Percentiles rank a stretch among this genome's conserved stretches.
These are phyloP conservation scores for Rhododendron kiyosumense DNA, from an alignment of 148 eudicot genomes.

Conservation along the genomic window DNA sequence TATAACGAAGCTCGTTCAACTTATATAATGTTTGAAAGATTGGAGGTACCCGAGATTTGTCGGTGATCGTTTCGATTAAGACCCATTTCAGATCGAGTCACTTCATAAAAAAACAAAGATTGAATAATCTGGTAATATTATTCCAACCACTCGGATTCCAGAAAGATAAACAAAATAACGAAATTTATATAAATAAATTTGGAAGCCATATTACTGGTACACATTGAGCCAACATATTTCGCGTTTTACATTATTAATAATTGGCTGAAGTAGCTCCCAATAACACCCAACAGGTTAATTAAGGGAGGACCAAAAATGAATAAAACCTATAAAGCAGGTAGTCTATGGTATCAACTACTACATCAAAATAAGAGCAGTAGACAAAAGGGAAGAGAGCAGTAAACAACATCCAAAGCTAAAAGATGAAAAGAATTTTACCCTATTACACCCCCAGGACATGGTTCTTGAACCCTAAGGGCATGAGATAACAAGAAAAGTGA, in stretches of 20 bases:
- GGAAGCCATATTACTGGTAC: slow-evolving; percentile 9
- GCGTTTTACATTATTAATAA: slow-evolving; percentile 31
- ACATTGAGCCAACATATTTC: slow-evolving; percentile 19
- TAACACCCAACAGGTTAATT: slow-evolving; percentile 17
- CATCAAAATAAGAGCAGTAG: slow-evolving; percentile 13
- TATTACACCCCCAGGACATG: slow-evolving; percentile 5
- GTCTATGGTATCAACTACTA: slow-evolving; percentile 29
- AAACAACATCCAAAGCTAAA: slow-evolving; percentile 22
- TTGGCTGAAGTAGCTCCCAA: slow-evolving; percentile 20
- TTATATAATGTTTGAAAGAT: no score
- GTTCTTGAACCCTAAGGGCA: slow-evolving; percentile 20
- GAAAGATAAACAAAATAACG: not conserved
- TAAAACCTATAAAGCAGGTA: slow-evolving; percentile 25
- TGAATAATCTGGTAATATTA: no score
- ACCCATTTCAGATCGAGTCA: no score
- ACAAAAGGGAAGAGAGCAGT: not conserved
- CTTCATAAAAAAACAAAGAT: no score
- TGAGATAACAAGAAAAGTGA: not conserved
- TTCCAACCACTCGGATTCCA: no score
- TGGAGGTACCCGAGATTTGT: no score
- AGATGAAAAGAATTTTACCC: slow-evolving; percentile 18
- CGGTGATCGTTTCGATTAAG: no score
- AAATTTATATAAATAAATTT: slow-evolving; percentile 15
- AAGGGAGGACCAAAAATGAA: slow-evolving; percentile 20
- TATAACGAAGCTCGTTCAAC: no score